Evolutionary conservation across 495 filamentous ascomycete genomes (phyloP), one percentile per base, ranked within the genome.

Genomic region (Hypoxylon subgilvum): DNA sequence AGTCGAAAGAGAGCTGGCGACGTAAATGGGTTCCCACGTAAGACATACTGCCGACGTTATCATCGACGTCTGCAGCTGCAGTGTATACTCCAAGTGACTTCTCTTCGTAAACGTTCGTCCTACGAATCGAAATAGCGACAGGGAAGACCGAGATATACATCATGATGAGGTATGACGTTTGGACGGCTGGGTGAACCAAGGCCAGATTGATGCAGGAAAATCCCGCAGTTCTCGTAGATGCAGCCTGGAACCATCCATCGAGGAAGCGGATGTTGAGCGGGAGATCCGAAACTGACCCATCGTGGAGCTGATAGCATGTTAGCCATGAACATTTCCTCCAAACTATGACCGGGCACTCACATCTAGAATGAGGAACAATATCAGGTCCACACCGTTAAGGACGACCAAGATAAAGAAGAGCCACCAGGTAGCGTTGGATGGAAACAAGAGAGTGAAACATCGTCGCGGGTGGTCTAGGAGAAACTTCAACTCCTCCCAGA

Each of bases 61-160:
- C 72, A n/a, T 86, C 80, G 23, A 9, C 31, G 13, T 70, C 67
- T 7, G 53, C 13, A 4, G 13, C 30, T 6, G 25, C 10, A 36
- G 66, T 72, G 65, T 90, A 97, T 16, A 97, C 83, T 1, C 93
- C 93, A 7, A 97, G 82, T 47, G 89, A 92, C 64, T 88, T 88
- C 69, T 97, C 93, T 72, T 97, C 93, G 77, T 97, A 97, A 7
- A 96, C 92, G 70, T 97, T 97, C 28, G 93, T 97, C 44, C 90
- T 82, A 52, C 93, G 88, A 64, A 97, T 85, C 21, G 88, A 93
- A 52, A 97, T 96, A 57, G 93, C 93, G 63, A 97, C 93, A 19
- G 93, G 93, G 64, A 96, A 91, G 32, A 96, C 90, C 39, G 93
- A 96, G 57, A 97, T 97, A 71, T 97, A 97, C 93, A 97, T 97